Percentiles rank a stretch among this genome's conserved stretches.
phyloP scores from a whole-genome alignment of 257 asterid species.

The Solanum medicagineum region DNA sequence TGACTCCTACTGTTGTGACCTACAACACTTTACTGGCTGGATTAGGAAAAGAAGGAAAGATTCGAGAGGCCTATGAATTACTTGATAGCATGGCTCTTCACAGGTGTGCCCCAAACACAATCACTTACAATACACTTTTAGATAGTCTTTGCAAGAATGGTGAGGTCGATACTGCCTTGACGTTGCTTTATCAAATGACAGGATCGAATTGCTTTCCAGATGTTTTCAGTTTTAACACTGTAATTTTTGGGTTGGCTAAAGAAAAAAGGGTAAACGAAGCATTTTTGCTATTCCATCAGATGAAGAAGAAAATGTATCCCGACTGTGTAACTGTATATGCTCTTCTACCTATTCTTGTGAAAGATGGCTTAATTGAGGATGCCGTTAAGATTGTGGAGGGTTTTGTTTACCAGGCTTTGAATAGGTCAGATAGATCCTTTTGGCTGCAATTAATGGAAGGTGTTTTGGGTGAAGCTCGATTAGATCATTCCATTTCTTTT shows the following conservation, averaged over 20 bases:
- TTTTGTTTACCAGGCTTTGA: conserved; percentile 22
- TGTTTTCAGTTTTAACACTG: conserved; percentile 69
- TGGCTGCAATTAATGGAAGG: conserved; percentile 72
- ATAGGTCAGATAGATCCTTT: conserved; percentile 22
- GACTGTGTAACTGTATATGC: conserved; percentile 60
- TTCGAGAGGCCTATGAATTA: conserved; percentile 50
- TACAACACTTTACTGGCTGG: conserved; percentile 93
- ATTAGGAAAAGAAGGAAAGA: conserved; percentile 70
- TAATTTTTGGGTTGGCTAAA: conserved; percentile 66
- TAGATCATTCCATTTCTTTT: conserved; percentile 38
- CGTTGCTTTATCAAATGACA: conserved; percentile 60
- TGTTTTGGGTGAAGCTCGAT: conserved; percentile 49
- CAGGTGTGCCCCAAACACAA: conserved; percentile 75
- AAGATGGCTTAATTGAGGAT: conserved; percentile 50
- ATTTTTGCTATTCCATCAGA: conserved; percentile 83
- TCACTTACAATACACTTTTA: conserved; percentile 70
- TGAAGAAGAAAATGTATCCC: conserved; percentile 58
- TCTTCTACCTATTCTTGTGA: conserved; percentile 68
- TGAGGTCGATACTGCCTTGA: conserved; percentile 59
- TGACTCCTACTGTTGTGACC: conserved; percentile 84
- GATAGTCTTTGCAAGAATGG: conserved; percentile 83
- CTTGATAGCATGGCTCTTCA: conserved; percentile 51
- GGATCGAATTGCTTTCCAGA: conserved; percentile 60
- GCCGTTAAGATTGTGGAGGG: conserved; percentile 51
- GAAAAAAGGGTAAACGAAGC: conserved; percentile 64